These are phyloP conservation scores for Globisporangium alternatum DNA, from an alignment of 352 stramenopile genomes.

Conservation along the genomic window DNA sequence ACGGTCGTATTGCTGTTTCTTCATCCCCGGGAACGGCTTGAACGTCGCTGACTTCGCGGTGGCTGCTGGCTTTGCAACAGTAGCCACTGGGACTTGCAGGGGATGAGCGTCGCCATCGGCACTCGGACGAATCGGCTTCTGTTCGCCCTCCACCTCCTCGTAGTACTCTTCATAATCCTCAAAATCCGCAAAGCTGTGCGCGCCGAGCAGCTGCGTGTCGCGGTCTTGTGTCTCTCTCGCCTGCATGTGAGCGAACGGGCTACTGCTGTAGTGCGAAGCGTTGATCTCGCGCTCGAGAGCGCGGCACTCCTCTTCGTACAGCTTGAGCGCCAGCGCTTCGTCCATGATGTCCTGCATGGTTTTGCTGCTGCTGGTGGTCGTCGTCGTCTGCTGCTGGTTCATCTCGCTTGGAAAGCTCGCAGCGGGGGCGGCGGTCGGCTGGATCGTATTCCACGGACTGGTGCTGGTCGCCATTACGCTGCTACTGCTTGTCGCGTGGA, in stretches of 20 bases:
- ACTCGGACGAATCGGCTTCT: not conserved
- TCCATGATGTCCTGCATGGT: slow-evolving; percentile 72
- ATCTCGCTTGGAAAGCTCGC: not conserved
- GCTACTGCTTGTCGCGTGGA: not conserved
- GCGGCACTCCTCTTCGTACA: slow-evolving; percentile 60
- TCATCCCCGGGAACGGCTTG: slow-evolving; percentile 20
- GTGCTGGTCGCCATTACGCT: slow-evolving; percentile 13
- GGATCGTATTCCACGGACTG: slow-evolving; percentile 9
- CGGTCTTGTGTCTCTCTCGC: slow-evolving; percentile 21
- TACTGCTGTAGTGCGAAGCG: slow-evolving; percentile 25
- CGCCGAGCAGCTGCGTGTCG: slow-evolving; percentile 33
- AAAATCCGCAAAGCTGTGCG: slow-evolving; percentile 37
- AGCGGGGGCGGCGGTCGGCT: not conserved
- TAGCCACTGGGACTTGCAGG: not conserved
- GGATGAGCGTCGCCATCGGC: not conserved
- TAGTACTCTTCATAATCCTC: slow-evolving; percentile 16
- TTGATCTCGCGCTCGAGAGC: slow-evolving; percentile 38
- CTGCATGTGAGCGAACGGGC: slow-evolving; percentile 33
- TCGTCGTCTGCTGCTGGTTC: not conserved
- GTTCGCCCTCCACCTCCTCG: slow-evolving; percentile 7
- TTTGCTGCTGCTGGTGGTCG: not conserved
- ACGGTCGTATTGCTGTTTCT: slow-evolving; percentile 33
- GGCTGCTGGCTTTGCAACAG: not conserved
- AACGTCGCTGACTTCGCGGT: slow-evolving; percentile 12
- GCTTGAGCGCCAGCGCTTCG: slow-evolving; percentile 55